Percentiles rank a stretch among this genome's conserved stretches.
Evolutionary conservation across 495 filamentous ascomycete species (phyloP).

Genomic region (Xylaria venustula): DNA sequence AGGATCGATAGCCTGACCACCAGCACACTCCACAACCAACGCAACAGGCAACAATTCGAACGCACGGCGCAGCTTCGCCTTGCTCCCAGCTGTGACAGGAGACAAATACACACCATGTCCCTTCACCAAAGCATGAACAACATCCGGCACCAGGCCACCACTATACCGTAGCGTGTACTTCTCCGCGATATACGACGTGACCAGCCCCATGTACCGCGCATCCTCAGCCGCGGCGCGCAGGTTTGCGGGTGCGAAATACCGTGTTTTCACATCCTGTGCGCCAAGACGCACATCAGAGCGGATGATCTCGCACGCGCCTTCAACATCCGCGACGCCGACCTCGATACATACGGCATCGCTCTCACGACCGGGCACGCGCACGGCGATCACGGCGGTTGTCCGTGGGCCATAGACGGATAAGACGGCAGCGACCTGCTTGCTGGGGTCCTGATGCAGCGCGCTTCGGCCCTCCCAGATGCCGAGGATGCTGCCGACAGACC

Average conservation of each 20-base stretch:
- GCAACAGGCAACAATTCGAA: conserved; percentile 53
- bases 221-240: conserved; percentile 46
- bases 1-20: conserved; percentile 46
- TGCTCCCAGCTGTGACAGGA: conserved; percentile 42
- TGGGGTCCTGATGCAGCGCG: conserved; percentile 38
- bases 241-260: conserved; percentile 55
- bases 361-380: conserved; percentile 35
- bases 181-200: conserved; percentile 38
- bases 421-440: conserved; percentile 44
- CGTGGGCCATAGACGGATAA: conserved; percentile 53
- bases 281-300: conserved; percentile 24
- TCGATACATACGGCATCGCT: conserved; percentile 36
- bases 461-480: conserved; percentile 48
- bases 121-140: conserved; percentile 51
- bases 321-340: conserved; percentile 32
- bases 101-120: conserved; percentile 53
- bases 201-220: conserved; percentile 38
- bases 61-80: conserved; percentile 49
- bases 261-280: background rate
- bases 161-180: conserved; percentile 52
- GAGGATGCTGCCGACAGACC: conserved; percentile 54
- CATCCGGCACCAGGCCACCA: conserved; percentile 53
- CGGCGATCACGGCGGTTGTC: conserved; percentile 47
- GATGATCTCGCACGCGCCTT: conserved; percentile 30
- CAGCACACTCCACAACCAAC: conserved; percentile 52